A percentile compares a stretch with the other conserved stretches of the same genome.
These are phyloP conservation scores for Acrodontium crateriforme DNA, from an alignment of 2,329 filamentous ascomycete species.

Conservation along the genomic window DNA sequence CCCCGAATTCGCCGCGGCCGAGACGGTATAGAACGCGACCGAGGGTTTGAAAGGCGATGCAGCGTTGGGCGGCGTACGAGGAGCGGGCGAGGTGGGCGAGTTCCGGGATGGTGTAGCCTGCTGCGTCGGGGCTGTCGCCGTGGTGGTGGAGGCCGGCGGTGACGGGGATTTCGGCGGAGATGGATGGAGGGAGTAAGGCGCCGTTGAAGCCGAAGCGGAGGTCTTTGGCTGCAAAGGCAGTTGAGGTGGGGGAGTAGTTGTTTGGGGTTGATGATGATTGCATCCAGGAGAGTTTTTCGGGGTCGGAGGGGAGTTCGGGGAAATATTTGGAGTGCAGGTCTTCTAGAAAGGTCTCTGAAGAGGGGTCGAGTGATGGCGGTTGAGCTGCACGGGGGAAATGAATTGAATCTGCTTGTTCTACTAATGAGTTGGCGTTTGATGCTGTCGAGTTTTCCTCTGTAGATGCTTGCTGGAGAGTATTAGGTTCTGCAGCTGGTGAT, in stretches of 20 bases:
- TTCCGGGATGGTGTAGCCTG: slow-evolving; percentile 85
- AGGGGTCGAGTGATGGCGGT: slow-evolving; percentile 65
- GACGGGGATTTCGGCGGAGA: slow-evolving; percentile 59
- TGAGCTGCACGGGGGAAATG: slow-evolving; percentile 47
- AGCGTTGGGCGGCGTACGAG: slow-evolving; percentile 72
- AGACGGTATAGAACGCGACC: slow-evolving; percentile 74
- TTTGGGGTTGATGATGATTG: slow-evolving; percentile 43
- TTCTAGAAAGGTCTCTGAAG: slow-evolving; percentile 67
- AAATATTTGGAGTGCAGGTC: slow-evolving; percentile 90
- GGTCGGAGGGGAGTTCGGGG: slow-evolving; percentile 71
- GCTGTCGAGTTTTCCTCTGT: slow-evolving; percentile 2
- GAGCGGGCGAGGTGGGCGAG: slow-evolving; percentile 69
- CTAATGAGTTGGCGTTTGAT: not conserved
- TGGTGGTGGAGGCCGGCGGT: slow-evolving; percentile 84
- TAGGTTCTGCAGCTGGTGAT: not conserved
- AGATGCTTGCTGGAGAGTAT: slow-evolving; percentile 1
- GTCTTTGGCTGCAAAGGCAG: slow-evolving; percentile 56
- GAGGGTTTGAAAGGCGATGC: slow-evolving; percentile 81
- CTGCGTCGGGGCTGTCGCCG: slow-evolving; percentile 78
- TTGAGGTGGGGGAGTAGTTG: slow-evolving; percentile 70
- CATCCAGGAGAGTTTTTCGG: slow-evolving; percentile 82
- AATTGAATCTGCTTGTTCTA: slow-evolving; percentile 16
- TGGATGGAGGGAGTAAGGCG: slow-evolving; percentile 60
- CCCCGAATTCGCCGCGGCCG: slow-evolving; percentile 56
- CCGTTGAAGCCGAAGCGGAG: slow-evolving; percentile 85